Evolutionary conservation across 2,329 filamentous ascomycete genomes (phyloP), one percentile per base, ranked within the genome.

Genomic region (Fusarium sp.): DNA sequence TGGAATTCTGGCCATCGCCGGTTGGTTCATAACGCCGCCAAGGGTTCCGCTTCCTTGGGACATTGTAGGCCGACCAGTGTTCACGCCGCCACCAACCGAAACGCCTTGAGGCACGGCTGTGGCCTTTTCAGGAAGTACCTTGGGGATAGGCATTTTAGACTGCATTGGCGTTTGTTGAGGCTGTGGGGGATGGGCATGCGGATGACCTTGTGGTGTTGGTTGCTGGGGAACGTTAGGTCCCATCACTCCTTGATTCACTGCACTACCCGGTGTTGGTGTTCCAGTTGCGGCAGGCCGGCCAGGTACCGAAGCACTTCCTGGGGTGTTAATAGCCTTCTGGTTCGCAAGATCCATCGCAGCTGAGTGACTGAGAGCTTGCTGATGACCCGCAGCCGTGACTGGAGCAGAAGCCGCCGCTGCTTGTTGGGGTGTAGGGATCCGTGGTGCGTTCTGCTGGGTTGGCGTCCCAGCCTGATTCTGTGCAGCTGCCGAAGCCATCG

Each of bases 1-100:
- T 0, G 95, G 94, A 50, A 94, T 90, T 79, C 95, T 95, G 62
- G 91, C 86, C 69, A 98, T 89, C 5, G 94, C 94, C 1, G 96
- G 95, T 79, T 98, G 95, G 58, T 92, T 92, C 88, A 98, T 93
- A 56, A 96, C 92, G 60, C 95, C 95, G 60, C 93, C 93, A 2
- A 93, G 89, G 12, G 91, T 91, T 72, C 93, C 93, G 59, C 90
- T 91, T 28, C 95, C 95, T 56, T 93, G 93, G 24, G 91, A 91
- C 79, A 96, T 89, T 0, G 96, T 97, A n/a, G 96, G 96, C 13
- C 96, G 91, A 84, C 89, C 80, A 84, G 89, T 73, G 83, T 90
- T 85, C 26, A 88, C 85, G 44, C 88, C 91, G n/a, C 88, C 88
- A 24, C 85, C 86, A 38, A 96, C 92, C 17, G 88, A 82, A 28